These are phyloP conservation scores for Tolypocladium amazonense DNA, from an alignment of 2,329 filamentous ascomycete genomes.

Conservation along the genomic window DNA sequence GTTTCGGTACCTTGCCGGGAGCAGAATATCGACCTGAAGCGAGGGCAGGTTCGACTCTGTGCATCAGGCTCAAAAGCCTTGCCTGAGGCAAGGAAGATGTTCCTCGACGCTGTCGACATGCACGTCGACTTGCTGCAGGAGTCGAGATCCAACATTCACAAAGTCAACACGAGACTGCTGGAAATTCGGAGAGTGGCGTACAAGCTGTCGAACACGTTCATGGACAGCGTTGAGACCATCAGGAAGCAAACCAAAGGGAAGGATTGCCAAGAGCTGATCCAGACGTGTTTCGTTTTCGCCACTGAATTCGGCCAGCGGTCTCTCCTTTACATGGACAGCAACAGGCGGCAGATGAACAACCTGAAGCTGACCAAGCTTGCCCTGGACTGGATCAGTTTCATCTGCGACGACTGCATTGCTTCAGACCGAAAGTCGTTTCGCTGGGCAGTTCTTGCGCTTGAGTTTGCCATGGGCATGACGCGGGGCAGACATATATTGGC, in stretches of 20 bases:
- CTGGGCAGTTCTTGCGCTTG: slow-evolving; percentile 90
- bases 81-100: slow-evolving; percentile 65
- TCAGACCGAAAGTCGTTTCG: slow-evolving; percentile 93
- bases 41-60: slow-evolving; percentile 77
- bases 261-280: slow-evolving; percentile 89
- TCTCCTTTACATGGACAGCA: slow-evolving; percentile 90
- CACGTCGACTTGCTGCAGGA: slow-evolving; percentile 85
- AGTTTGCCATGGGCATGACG: slow-evolving; percentile 97
- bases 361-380: slow-evolving; percentile 87
- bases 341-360: slow-evolving; percentile 93
- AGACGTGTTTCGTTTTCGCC: slow-evolving; percentile 97
- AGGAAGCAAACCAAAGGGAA: slow-evolving; percentile 72
- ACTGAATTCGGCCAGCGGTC: slow-evolving; percentile 96
- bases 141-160: slow-evolving; percentile 82
- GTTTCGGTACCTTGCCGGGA: slow-evolving; percentile 63
- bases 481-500: slow-evolving; percentile 87
- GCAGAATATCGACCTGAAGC: slow-evolving; percentile 73
- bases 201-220: slow-evolving; percentile 94
- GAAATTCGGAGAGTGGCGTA: slow-evolving; percentile 95
- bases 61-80: slow-evolving; percentile 78
- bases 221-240: slow-evolving; percentile 95
- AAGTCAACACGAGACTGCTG: slow-evolving; percentile 82
- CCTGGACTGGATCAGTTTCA: slow-evolving; percentile 95
- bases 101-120: slow-evolving; percentile 69
- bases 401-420: slow-evolving; percentile 91